Conservation (phyloP, 257 asterid genomes). For the Salvia hispanica region DNA sequence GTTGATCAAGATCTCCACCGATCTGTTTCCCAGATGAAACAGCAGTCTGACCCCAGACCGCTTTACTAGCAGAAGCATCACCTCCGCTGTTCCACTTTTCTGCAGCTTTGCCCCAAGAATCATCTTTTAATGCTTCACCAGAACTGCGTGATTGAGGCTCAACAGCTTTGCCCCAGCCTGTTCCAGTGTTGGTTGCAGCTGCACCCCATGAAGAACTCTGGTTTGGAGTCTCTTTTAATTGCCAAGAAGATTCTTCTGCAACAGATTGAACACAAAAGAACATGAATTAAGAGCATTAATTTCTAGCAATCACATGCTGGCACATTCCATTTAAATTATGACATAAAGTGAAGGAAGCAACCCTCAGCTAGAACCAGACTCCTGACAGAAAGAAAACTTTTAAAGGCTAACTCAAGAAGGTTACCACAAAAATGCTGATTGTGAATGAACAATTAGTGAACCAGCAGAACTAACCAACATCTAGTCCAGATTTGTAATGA, state of each 20-base stretch:
- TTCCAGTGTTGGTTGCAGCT: conserved; percentile 40
- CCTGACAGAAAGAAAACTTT: conserved; percentile 13
- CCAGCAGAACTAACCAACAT: conserved; percentile 19
- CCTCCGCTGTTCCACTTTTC: conserved; percentile 40
- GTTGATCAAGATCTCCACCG: conserved; percentile 41
- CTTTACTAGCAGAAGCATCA: conserved; percentile 46
- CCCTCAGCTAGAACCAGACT: conserved; percentile 16
- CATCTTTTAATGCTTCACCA: conserved; percentile 34
- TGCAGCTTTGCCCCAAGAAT: conserved; percentile 62
- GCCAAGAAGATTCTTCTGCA: conserved; percentile 68
- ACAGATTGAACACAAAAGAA: conserved; percentile 23
- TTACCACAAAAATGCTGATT: conserved; percentile 8
- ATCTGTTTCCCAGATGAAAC: conserved; percentile 44
- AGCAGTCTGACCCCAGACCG: conserved; percentile 52
- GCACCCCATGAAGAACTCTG: conserved; percentile 75
- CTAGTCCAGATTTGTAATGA: conserved; percentile 20
- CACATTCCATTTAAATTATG: conserved; percentile 14
- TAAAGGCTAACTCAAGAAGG: conserved; percentile 23
- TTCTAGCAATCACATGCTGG: conserved; percentile 8
- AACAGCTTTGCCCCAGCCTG: conserved; percentile 65
- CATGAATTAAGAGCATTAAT: conserved; percentile 13
- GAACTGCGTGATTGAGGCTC: conserved; percentile 40
- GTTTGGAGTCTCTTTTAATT: conserved; percentile 42
- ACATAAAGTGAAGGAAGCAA: conserved; percentile 4
- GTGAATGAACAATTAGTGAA: conserved; percentile 20